phyloP scores from a whole-genome alignment of 1,284 basidiomycete genomes.

The Fistulina hepatica region DNA sequence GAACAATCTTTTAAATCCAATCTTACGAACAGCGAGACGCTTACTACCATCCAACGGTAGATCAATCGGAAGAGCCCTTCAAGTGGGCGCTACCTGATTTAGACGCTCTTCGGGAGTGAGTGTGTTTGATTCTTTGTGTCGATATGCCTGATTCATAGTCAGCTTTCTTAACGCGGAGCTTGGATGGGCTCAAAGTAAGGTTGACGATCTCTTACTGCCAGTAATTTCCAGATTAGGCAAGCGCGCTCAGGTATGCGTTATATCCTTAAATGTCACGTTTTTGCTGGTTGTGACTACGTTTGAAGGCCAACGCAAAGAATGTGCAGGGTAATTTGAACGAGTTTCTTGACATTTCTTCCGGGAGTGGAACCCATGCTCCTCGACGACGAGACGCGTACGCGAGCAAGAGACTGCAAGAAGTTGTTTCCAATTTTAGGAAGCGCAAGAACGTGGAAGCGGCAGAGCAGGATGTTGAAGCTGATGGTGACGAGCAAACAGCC shows the following conservation, averaged over 20 bases:
- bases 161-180: conserved; percentile 83
- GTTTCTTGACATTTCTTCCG: conserved; percentile 52
- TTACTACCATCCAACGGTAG: conserved; percentile 85
- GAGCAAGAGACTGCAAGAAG: conserved; percentile 82
- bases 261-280: not conserved
- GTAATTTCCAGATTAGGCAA: conserved; percentile 87
- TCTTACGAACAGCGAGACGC: conserved; percentile 63
- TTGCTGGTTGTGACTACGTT: conserved; percentile 1
- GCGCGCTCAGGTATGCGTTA: conserved; percentile 49
- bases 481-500: not conserved
- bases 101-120: conserved; percentile 76
- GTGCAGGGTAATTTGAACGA: conserved; percentile 64
- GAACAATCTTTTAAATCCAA: conserved; percentile 5
- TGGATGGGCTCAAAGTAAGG: conserved; percentile 79
- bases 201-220: conserved; percentile 86
- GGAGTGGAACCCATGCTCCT: conserved; percentile 61
- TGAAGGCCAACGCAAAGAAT: conserved; percentile 49
- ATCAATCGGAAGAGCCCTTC: conserved; percentile 88
- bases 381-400: conserved; percentile 70
- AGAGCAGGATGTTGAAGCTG: not conserved
- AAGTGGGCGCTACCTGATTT: conserved; percentile 96
- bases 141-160: conserved; percentile 4
- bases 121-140: conserved; percentile 9
- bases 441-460: conserved; percentile 11
- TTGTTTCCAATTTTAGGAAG: conserved; percentile 73